phyloP scores from a whole-genome alignment of 2,329 filamentous ascomycete species.

The Phialophora verrucosa region DNA sequence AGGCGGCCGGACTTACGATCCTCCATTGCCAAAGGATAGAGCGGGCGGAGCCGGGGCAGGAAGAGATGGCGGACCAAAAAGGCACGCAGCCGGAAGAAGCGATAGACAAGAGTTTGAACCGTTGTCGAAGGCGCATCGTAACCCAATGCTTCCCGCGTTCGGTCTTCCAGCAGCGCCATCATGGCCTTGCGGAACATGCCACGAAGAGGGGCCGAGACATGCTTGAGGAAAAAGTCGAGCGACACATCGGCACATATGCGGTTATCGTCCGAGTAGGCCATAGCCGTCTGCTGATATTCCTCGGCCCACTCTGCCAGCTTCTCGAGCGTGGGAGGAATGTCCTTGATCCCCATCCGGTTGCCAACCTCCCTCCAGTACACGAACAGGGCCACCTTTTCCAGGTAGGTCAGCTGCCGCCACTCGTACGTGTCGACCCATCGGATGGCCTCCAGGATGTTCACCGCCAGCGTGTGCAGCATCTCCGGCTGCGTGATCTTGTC shows the following conservation, averaged over 20 bases:
- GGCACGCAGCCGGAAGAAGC: slow-evolving; percentile 14
- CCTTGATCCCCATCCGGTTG: slow-evolving; percentile 70
- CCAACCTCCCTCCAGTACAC: slow-evolving; percentile 72
- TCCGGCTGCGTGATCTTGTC: slow-evolving; percentile 66
- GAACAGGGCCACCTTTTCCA: slow-evolving; percentile 72
- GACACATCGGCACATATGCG: background rate
- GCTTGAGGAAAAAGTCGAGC: background rate
- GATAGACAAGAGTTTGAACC: slow-evolving; percentile 10
- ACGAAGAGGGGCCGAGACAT: background rate
- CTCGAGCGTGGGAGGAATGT: slow-evolving; percentile 43
- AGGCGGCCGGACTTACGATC: background rate
- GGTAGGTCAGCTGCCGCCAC: slow-evolving; percentile 69
- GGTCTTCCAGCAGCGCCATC: background rate
- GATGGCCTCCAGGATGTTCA: slow-evolving; percentile 71
- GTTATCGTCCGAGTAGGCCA: background rate
- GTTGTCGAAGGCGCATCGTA: slow-evolving; percentile 27
- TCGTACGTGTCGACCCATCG: slow-evolving; percentile 69
- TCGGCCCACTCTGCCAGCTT: background rate
- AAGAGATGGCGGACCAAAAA: slow-evolving; percentile 17
- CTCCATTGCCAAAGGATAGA: background rate
- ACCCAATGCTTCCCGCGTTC: background rate
- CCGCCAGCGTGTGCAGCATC: slow-evolving; percentile 66
- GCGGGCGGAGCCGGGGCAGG: slow-evolving; percentile 9
- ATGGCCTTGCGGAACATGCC: background rate
- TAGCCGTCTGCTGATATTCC: background rate